phyloP scores from a whole-genome alignment of 1,284 basidiomycete species.

The Pseudozyma sp. region DNA sequence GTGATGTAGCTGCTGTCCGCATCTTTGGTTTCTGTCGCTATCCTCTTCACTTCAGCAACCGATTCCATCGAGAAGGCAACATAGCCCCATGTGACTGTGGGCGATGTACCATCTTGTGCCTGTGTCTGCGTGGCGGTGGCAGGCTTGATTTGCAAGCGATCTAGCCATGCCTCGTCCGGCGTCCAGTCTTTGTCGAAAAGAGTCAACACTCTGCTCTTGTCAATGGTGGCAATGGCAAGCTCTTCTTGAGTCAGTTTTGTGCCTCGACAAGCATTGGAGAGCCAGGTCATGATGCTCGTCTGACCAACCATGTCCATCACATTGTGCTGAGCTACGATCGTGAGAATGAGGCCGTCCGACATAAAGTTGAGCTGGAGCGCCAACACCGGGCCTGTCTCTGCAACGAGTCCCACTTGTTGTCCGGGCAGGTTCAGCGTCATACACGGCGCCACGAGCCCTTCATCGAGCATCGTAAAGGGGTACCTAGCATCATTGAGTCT shows the following conservation, averaged over 20 bases:
- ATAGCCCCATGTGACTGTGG: background rate
- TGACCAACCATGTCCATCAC: constrained; percentile 11
- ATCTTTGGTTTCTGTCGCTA: constrained; percentile 5
- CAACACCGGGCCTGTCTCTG: constrained; percentile 4
- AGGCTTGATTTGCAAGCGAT: background rate
- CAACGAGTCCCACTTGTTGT: background rate
- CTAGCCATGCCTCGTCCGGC: background rate
- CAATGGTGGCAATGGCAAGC: constrained; percentile 3
- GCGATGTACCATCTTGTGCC: no score
- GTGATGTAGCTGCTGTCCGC: constrained; percentile 1
- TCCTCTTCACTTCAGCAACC: background rate
- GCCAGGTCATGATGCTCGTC: constrained; percentile 4
- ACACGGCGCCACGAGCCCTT: constrained; percentile 7
- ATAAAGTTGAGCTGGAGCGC: constrained; percentile 1
- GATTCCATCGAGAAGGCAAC: constrained; percentile 1
- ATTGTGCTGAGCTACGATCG: constrained; percentile 4
- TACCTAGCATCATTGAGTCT: background rate
- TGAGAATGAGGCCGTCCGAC: constrained; percentile 2
- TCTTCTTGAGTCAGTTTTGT: background rate
- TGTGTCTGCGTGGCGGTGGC: background rate
- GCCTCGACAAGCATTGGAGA: constrained; percentile 3
- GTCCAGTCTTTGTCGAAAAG: background rate
- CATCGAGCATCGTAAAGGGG: constrained; percentile 8
- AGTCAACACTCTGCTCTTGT: constrained; percentile 1
- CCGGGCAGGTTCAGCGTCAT: constrained; percentile 7